Conservation (phyloP, 164 flowering plant species). For the Houttuynia cordata region DNA sequence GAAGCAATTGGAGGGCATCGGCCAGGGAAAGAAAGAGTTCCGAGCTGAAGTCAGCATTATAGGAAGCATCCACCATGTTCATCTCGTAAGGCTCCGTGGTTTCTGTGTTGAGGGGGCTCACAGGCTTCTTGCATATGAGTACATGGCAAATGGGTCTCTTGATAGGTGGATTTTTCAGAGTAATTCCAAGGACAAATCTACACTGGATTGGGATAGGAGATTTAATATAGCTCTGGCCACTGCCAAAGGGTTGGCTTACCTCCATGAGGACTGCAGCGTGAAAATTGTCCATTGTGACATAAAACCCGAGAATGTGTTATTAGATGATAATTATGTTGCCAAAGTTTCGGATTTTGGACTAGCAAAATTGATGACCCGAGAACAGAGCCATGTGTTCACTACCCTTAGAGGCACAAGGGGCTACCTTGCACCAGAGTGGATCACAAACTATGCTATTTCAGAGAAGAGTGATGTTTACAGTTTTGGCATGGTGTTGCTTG, state of each 20-base stretch:
- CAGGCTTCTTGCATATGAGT: conserved; percentile 47
- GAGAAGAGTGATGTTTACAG: conserved; percentile 61
- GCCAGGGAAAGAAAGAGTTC: conserved; percentile 59
- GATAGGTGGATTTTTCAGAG: conserved; percentile 49
- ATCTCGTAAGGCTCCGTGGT: conserved; percentile 46
- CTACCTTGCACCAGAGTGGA: conserved; percentile 61
- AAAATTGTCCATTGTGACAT: conserved; percentile 56
- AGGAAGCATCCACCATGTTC: conserved; percentile 48
- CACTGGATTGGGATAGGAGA: conserved; percentile 34
- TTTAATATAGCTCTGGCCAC: conserved; percentile 34
- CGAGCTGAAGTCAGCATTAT: conserved; percentile 56
- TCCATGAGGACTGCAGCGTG: conserved; percentile 39
- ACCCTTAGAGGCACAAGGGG: conserved; percentile 54
- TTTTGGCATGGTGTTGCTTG: conserved; percentile 48
- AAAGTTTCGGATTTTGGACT: conserved; percentile 54
- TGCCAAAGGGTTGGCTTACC: conserved; percentile 46
- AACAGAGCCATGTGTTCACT: conserved; percentile 43
- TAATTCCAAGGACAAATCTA: conserved; percentile 1
- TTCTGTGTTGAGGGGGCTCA: conserved; percentile 44
- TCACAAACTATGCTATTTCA: conserved; percentile 43
- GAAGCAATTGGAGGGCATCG: conserved; percentile 47
- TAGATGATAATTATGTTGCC: conserved; percentile 41
- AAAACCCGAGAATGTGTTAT: conserved; percentile 52
- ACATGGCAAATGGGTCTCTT: conserved; percentile 45
- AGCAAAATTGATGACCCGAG: conserved; percentile 49